Base-by-base conservation (phyloP, 257 asterid genomes). In the Catharanthus roseus region DNA sequence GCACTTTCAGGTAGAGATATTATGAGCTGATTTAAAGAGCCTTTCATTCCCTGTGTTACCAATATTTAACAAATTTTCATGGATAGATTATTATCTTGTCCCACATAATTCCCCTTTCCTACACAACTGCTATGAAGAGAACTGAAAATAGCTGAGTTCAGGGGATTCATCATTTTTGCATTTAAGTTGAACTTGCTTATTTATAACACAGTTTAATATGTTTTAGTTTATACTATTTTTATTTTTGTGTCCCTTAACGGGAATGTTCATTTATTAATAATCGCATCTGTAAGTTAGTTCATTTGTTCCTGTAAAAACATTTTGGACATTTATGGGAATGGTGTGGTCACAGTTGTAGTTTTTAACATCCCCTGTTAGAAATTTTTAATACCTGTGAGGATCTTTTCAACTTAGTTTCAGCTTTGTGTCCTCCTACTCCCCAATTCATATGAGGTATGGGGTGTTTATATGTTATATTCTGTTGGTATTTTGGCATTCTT, bases 1-100 rank as follows among this genome's bases (percentile, higher is more conserved):
- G 42, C 99, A 93, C 81, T 93, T 93, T 85, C 99, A 93, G 99
- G 99, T 93, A 81, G 57, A 81, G 77, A 62, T 68, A 51, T 70
- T 49, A 67, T 55, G 54, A 33, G 51, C 72, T 72, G 50, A 58
- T 76, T 61, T 61, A 31, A 61, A 31, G 65, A 60, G 65, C 24
- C 24, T 60, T 29, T 33, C 19, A 13, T 31, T 6, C 16, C 6
- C 1, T 33, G 7, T 61, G 41, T 33, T 61, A 44, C 66, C 13
- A 6, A 61, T 6, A 6, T 11, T 61, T 61, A 36, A 39, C 6
- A 39, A 61, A 31, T 15, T 19, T 16, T 1, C 12, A 7, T 4
- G 44, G n/a, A 47, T 18, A 58, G 21, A 33, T 33, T 16, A 15
- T 16, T 31, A 61, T 10, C 42, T 61, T 6, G 28, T 29, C 6